Conservation (phyloP, 192 early-diverging fungal species). For the Haplosporangium gracile region DNA sequence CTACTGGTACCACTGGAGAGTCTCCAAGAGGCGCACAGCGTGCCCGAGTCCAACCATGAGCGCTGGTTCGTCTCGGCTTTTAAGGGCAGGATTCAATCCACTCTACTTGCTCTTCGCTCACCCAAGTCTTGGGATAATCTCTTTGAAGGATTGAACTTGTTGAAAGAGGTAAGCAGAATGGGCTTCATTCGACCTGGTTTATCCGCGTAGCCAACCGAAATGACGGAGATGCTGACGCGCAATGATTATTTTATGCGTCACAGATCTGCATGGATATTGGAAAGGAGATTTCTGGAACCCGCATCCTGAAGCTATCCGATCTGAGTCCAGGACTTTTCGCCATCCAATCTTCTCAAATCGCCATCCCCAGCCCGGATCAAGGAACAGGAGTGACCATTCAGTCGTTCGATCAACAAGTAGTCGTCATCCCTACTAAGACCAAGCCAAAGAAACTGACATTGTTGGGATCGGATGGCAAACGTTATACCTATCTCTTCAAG, state of each 20-base stretch:
- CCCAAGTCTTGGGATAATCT: slow-evolving; percentile 58
- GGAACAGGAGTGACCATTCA: slow-evolving; percentile 58
- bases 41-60: slow-evolving; percentile 69
- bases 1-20: slow-evolving; percentile 68
- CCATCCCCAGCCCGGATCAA: slow-evolving; percentile 69
- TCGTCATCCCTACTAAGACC: slow-evolving; percentile 87
- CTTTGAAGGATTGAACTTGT: slow-evolving; percentile 67
- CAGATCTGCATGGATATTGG: slow-evolving; percentile 69
- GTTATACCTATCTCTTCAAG: slow-evolving; percentile 88
- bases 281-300: slow-evolving; percentile 66
- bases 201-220: neutral
- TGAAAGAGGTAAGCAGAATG: slow-evolving; percentile 66
- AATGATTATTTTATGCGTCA: slow-evolving; percentile 13
- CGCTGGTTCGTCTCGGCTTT: slow-evolving; percentile 72
- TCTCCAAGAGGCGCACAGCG: slow-evolving; percentile 56
- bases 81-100: slow-evolving; percentile 66
- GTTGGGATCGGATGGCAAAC: slow-evolving; percentile 64
- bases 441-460: slow-evolving; percentile 90
- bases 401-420: slow-evolving; percentile 64
- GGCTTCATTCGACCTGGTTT: neutral
- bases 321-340: slow-evolving; percentile 72
- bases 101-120: slow-evolving; percentile 61
- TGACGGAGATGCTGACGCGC: neutral
- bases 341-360: slow-evolving; percentile 60
- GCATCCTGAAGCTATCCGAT: slow-evolving; percentile 67